Conservation (phyloP, 371 early-diverging fungal genomes). For the Coemansia linderi region DNA sequence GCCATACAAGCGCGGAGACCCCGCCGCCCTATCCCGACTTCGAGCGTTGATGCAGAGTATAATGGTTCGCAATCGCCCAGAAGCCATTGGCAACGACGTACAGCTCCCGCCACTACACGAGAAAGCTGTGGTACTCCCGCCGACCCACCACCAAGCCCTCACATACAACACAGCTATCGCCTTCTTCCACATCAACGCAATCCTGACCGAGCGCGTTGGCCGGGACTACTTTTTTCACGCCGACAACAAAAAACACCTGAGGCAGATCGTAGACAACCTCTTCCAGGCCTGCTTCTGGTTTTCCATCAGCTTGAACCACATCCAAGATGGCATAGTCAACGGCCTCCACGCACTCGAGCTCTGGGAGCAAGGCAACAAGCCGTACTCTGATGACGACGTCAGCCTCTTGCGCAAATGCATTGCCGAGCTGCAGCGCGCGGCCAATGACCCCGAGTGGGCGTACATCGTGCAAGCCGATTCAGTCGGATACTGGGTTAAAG, state of each 20-base stretch:
- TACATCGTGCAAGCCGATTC: constrained; percentile 51
- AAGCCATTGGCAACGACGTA: constrained; percentile 60
- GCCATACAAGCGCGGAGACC: constrained; percentile 55
- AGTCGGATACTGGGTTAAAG: constrained; percentile 49
- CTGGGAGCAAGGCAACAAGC: constrained; percentile 43
- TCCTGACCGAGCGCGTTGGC: constrained; percentile 62
- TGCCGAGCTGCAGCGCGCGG: constrained; percentile 44
- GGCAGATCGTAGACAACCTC: constrained; percentile 64
- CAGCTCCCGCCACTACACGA: constrained; percentile 66
- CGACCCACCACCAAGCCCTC: constrained; percentile 64
- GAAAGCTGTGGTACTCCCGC: constrained; percentile 57
- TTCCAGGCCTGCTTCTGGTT: constrained; percentile 70
- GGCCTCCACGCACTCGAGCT: constrained; percentile 43
- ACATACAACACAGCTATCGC: constrained; percentile 68
- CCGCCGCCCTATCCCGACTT: constrained; percentile 54
- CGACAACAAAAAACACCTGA: constrained; percentile 59
- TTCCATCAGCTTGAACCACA: constrained; percentile 43
- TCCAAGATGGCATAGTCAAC: constrained; percentile 33
- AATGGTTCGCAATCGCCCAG: constrained; percentile 68
- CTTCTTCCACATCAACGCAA: constrained; percentile 67
- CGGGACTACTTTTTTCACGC: constrained; percentile 74
- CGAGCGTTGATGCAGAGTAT: constrained; percentile 60
- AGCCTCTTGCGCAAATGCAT: constrained; percentile 51
- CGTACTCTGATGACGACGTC: constrained; percentile 54
- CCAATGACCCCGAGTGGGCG: constrained; percentile 48